Conservation (phyloP, 345 rosid species). For the Corymbia maculata region DNA sequence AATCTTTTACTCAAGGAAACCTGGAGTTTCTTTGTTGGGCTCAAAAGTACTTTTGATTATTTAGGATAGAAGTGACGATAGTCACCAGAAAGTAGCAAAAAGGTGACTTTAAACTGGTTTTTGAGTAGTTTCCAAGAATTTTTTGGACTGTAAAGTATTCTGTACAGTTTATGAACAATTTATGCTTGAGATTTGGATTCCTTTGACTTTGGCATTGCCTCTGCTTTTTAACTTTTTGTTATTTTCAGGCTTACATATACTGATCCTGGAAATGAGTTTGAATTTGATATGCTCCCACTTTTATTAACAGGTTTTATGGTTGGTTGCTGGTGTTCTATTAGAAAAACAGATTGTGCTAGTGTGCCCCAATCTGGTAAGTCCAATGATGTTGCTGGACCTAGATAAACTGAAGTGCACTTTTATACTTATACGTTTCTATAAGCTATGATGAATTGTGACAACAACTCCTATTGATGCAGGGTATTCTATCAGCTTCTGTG, state of each 20-base stretch:
- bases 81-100: not conserved
- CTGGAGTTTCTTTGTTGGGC: not conserved
- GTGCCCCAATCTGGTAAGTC: conserved; percentile 90
- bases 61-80: not conserved
- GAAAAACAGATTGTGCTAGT: conserved; percentile 81
- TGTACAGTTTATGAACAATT: not conserved
- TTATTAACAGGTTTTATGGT: conserved; percentile 60
- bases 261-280: not conserved
- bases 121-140: not conserved
- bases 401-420: not conserved
- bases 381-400: not conserved
- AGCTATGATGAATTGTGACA: not conserved
- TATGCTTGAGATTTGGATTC: not conserved
- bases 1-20: not conserved
- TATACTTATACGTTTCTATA: not conserved
- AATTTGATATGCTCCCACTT: not conserved
- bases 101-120: not conserved
- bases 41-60: not conserved
- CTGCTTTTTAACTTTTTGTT: not conserved
- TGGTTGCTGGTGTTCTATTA: conserved; percentile 75
- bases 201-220: not conserved
- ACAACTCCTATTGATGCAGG: conserved; percentile 34
- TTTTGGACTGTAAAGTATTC: not conserved
- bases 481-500: conserved; percentile 81
- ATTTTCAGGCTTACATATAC: not conserved